Conservation (phyloP, 2,329 filamentous ascomycete species). For the Colletotrichum navitas region DNA sequence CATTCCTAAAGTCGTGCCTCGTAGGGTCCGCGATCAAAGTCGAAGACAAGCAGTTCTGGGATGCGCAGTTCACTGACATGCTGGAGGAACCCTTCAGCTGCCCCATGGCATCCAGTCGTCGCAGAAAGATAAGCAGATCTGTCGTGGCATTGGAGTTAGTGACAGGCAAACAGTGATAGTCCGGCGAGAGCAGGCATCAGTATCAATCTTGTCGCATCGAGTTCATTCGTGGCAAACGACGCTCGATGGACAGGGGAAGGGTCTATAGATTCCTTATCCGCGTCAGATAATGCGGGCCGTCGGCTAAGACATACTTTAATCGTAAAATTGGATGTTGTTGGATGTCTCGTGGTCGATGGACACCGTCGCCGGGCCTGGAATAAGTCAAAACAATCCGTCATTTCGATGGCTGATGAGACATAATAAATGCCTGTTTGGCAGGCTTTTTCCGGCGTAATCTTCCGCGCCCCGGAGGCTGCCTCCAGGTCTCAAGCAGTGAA, state of each 20-base stretch:
- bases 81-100: constrained; percentile 47
- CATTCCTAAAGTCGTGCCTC: constrained; percentile 52
- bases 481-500: background rate
- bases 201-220: constrained; percentile 49
- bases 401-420: background rate
- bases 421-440: background rate
- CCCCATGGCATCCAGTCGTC: constrained; percentile 48
- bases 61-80: constrained; percentile 44
- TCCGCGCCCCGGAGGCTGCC: background rate
- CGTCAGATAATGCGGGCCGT: constrained; percentile 46
- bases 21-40: constrained; percentile 53
- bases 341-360: background rate
- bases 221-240: constrained; percentile 52
- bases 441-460: too few relatives aligned
- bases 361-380: background rate
- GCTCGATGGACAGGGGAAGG: constrained; percentile 58
- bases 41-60: constrained; percentile 44
- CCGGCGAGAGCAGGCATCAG: constrained; percentile 44
- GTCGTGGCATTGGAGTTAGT: constrained; percentile 57
- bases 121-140: constrained; percentile 47
- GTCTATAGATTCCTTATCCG: constrained; percentile 58
- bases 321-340: background rate
- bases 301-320: background rate
- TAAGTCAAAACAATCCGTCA: background rate
- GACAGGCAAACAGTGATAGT: constrained; percentile 46